These are phyloP conservation scores for Didymella pomorum DNA, from an alignment of 2,329 filamentous ascomycete genomes.

Conservation along the genomic window DNA sequence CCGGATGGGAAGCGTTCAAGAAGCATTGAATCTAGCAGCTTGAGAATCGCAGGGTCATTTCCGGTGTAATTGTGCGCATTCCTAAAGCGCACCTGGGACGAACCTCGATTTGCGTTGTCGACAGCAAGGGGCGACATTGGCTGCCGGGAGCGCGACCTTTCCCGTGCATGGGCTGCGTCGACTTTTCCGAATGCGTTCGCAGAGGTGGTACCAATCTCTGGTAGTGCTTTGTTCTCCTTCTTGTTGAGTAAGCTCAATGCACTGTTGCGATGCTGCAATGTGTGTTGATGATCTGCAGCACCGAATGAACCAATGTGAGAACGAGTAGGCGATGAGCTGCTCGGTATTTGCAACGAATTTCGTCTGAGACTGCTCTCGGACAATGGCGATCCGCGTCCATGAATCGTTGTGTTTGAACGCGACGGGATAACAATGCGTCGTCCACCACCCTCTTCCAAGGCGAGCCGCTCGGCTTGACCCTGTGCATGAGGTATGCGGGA, in stretches of 20 bases:
- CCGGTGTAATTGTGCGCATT: conserved; percentile 85
- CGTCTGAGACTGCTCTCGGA: conserved; percentile 48
- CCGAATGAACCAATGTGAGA: conserved; percentile 45
- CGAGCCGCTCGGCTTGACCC: conserved; percentile 50
- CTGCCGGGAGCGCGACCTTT: conserved; percentile 41
- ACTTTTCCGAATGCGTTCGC: conserved; percentile 71
- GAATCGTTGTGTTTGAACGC: conserved; percentile 28
- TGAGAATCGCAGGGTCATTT: conserved; percentile 70
- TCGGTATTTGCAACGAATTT: conserved; percentile 41
- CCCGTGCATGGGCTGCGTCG: conserved; percentile 57
- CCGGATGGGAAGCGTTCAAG: conserved; percentile 68
- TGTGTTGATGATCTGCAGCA: conserved; percentile 46
- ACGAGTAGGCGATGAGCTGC: conserved; percentile 33
- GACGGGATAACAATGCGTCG: conserved; percentile 36
- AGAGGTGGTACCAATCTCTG: conserved; percentile 71
- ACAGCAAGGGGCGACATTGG: conserved; percentile 41
- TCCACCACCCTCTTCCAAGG: conserved; percentile 34
- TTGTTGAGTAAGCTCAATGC: conserved; percentile 68
- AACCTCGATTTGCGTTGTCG: conserved; percentile 42
- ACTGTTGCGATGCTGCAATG: conserved; percentile 60
- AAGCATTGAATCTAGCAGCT: conserved; percentile 84
- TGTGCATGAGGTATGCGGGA: conserved; percentile 51
- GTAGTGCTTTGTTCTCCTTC: conserved; percentile 66
- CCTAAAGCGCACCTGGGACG: conserved; percentile 59
- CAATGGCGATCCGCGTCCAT: conserved; percentile 35